These are phyloP conservation scores for Teunomyces tritomae DNA, from an alignment of 805 yeast genomes.

Conservation along the genomic window DNA sequence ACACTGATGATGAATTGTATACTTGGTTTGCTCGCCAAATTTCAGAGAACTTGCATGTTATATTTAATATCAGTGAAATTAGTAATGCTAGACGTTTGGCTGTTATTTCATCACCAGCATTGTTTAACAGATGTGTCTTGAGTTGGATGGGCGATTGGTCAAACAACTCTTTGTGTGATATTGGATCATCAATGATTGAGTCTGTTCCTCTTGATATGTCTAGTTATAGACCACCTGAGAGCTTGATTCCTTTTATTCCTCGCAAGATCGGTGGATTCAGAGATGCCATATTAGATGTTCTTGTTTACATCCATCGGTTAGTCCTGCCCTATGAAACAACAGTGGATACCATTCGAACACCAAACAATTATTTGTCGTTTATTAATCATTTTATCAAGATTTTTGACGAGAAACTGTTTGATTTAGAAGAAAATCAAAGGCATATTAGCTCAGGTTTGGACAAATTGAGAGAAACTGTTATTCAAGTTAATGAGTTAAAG, in stretches of 20 bases:
- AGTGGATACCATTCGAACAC: conserved; percentile 29
- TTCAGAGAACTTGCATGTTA: conserved; percentile 73
- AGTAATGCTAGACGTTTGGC: conserved; percentile 33
- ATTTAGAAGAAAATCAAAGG: conserved; percentile 63
- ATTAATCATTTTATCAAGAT: conserved; percentile 42
- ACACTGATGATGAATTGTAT: conserved; percentile 66
- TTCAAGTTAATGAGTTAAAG: conserved; percentile 64
- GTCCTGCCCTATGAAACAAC: conserved; percentile 11
- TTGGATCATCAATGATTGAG: conserved; percentile 44
- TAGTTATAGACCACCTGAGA: conserved; percentile 33
- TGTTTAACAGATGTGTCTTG: conserved; percentile 84
- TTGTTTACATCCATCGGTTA: conserved; percentile 46
- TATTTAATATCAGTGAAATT: conserved; percentile 65
- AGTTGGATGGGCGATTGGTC: conserved; percentile 91
- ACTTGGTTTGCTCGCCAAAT: conserved; percentile 72
- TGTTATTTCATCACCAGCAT: conserved; percentile 77
- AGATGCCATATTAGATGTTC: conserved; percentile 46
- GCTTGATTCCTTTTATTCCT: conserved; percentile 11
- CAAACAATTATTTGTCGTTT: conserved; percentile 56
- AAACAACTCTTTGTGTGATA: conserved; percentile 42
- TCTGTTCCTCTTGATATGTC: conserved; percentile 54
- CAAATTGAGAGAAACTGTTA: conserved; percentile 70
- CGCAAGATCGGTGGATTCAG: conserved; percentile 23
- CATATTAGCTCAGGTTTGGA: conserved; percentile 75
- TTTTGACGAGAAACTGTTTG: conserved; percentile 42